Percentiles rank a stretch among this genome's conserved stretches.
Conservation (phyloP, 1,139 yeast genomes). For the Sugiyamaella castrensis region DNA sequence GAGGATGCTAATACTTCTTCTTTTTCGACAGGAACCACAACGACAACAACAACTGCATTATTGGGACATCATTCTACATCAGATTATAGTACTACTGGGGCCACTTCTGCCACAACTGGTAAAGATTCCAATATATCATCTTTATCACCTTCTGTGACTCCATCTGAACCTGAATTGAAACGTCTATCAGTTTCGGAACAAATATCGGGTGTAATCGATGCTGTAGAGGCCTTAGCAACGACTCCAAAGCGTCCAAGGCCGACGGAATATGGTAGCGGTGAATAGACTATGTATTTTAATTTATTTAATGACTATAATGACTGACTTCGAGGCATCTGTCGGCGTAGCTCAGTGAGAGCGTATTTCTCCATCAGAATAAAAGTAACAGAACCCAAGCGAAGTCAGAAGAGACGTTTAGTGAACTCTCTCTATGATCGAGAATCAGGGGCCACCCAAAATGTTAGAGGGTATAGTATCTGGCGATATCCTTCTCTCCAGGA, state of each 20-base stretch:
- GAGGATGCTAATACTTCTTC: not conserved
- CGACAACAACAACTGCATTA: not conserved
- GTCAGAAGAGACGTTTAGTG: no score
- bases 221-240: not conserved
- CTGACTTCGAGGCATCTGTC: no score
- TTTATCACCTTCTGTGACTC: no score
- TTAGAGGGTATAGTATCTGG: no score
- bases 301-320: conserved; percentile 6
- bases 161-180: not conserved
- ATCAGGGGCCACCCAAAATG: no score
- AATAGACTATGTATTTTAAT: not conserved
- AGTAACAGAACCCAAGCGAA: no score
- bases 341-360: no score
- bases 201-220: not conserved
- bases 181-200: not conserved
- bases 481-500: no score
- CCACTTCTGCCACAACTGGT: not conserved
- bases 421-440: no score
- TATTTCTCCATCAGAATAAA: no score
- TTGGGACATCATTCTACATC: not conserved
- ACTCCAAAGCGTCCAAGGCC: not conserved
- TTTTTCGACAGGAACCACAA: not conserved
- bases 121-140: no score
- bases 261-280: no score
- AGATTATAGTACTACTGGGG: not conserved